Evolutionary conservation across 2,329 filamentous ascomycete species (phyloP).

Genomic region (Fusarium xyrophilum): DNA sequence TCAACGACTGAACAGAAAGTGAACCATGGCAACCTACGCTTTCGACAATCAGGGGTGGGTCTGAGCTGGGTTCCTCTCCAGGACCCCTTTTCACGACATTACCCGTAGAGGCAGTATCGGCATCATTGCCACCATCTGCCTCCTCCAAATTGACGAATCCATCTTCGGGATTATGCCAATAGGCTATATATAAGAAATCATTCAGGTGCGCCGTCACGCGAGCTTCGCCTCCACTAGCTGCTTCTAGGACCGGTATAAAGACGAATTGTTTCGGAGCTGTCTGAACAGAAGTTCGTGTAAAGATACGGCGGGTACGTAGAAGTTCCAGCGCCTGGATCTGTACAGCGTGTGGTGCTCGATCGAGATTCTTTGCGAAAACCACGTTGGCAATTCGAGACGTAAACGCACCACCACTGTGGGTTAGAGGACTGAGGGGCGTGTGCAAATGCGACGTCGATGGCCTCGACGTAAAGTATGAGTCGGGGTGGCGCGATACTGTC

Average conservation of each 20-base stretch:
- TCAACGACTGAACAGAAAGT: constrained; percentile 6
- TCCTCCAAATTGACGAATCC: constrained; percentile 80
- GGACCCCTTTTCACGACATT: constrained; percentile 55
- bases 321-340: constrained; percentile 84
- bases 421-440: constrained; percentile 42
- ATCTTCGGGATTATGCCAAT: constrained; percentile 77
- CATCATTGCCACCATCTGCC: constrained; percentile 43
- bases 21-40: constrained; percentile 46
- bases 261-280: constrained; percentile 79
- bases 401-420: constrained; percentile 35
- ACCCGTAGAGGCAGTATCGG: constrained; percentile 48
- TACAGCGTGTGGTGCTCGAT: constrained; percentile 74
- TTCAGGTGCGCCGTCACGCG: constrained; percentile 68
- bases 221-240: constrained; percentile 54
- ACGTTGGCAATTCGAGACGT: constrained; percentile 73
- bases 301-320: constrained; percentile 78
- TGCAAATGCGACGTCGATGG: constrained; percentile 35
- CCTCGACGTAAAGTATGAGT: constrained; percentile 44
- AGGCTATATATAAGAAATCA: constrained; percentile 86
- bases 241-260: constrained; percentile 74
- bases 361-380: constrained; percentile 80
- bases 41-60: constrained; percentile 50
- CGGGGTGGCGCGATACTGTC: constrained; percentile 38
- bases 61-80: constrained; percentile 25
- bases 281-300: constrained; percentile 76